Evolutionary conservation across 2,329 filamentous ascomycete species (phyloP), one percentile per base, ranked within the genome.

Genomic region (Nothopassalora personata): DNA sequence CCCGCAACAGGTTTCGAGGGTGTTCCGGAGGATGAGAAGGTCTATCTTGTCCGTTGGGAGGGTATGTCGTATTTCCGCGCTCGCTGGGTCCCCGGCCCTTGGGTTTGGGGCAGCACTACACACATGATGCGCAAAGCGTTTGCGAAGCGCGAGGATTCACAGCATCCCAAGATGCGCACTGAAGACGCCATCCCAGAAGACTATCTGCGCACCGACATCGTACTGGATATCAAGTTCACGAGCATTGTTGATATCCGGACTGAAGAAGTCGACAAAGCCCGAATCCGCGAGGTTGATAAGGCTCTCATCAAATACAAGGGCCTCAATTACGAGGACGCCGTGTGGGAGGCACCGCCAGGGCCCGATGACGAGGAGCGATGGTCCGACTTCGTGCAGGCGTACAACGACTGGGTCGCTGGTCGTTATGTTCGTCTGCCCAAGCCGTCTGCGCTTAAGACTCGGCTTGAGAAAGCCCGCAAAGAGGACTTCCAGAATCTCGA

Each of bases 21-120:
- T 55, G 76, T 90, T n/a, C 73, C 76, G 10, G 88, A 94, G 68
- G 88, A 91, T 56, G 80, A 89, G n/a, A 92, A 92, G 64, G 91
- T 97, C 66, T 99, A 97, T 69, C 82, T 99, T 2, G 77, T 99
- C 67, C 96, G 94, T 71, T 97, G 92, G 90, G 85, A 88, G 48
- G 79, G 80, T 0, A 81, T 84, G 57, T 96, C 93, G 0, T 95
- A 97, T 69, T 88, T 86, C 63, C 87, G 90, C 64, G 90, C 89
- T 55, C 81, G 80, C 6, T 99, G 95, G 94, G 89, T 91, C 81
- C 85, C 91, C 9, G 94, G 93, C 11, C 81, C 88, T 15, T 99
- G 94, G 94, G 82, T 96, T 0, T 93, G 84, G 79, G 91, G 91
- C 5, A 80, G 88, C 9, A 83, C 84, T 15, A 76, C 81, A 11